Percentiles rank a stretch among this genome's conserved stretches.
phyloP scores from a whole-genome alignment of 192 early-diverging fungal species.

The Jimgerdemannia lactiflua region DNA sequence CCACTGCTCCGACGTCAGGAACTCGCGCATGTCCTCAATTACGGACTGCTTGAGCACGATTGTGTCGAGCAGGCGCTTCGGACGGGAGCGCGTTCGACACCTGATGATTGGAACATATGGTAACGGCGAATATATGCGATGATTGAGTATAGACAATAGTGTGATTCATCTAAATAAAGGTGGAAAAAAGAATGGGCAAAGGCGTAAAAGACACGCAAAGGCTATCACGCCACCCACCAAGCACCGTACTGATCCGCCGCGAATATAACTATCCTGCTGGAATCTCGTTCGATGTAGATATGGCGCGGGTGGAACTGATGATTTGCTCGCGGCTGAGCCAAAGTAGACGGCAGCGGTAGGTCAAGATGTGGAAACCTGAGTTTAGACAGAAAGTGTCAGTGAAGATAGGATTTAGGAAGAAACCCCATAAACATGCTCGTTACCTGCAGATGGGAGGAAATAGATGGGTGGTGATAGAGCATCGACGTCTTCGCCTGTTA shows the following conservation, averaged over 20 bases:
- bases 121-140: no score
- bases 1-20: conserved; percentile 55
- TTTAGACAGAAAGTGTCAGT: no score
- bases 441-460: conserved; percentile 60
- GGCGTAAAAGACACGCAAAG: neutral
- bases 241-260: conserved; percentile 67
- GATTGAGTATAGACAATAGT: no score
- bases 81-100: conserved; percentile 43
- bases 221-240: conserved; percentile 32
- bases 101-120: neutral
- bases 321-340: conserved; percentile 46
- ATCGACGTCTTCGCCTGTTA: conserved; percentile 40
- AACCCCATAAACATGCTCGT: neutral
- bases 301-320: conserved; percentile 45
- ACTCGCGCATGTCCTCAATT: conserved; percentile 45
- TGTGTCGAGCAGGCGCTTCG: conserved; percentile 46
- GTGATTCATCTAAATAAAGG: no score
- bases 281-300: conserved; percentile 56
- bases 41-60: conserved; percentile 51
- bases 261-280: conserved; percentile 59
- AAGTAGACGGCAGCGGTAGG: conserved; percentile 42
- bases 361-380: conserved; percentile 55
- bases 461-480: conserved; percentile 37
- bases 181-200: neutral
- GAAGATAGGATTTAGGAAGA: no score